Evolutionary conservation across 176 grass and related monocot genomes (phyloP).

Genomic region (Rhynchospora tenuis): DNA sequence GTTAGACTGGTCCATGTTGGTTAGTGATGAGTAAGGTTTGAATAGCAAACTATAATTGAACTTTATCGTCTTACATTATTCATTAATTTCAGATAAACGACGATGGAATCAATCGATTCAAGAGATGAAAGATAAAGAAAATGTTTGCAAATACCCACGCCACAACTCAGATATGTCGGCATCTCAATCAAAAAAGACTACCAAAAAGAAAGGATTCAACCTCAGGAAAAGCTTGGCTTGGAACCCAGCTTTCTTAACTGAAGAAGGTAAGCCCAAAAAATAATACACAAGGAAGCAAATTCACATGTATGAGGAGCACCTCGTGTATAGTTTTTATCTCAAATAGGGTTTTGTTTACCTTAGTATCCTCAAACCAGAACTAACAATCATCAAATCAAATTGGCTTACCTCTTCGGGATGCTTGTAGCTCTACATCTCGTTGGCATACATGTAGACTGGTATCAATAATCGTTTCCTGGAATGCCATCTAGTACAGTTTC

Average conservation of each 20-base stretch:
- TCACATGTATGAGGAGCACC: background rate
- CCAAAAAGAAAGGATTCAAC: slow-evolving; percentile 48
- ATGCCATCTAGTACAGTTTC: background rate
- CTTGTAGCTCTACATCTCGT: background rate
- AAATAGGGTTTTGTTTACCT: background rate
- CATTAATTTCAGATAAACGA: background rate
- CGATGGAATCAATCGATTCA: background rate
- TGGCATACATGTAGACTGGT: background rate
- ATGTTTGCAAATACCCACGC: slow-evolving; percentile 14
- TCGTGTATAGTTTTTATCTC: background rate
- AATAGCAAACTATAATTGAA: background rate
- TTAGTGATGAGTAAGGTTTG: background rate
- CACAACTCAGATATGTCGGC: slow-evolving; percentile 1
- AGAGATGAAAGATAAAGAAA: slow-evolving; percentile 42
- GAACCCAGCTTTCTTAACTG: slow-evolving; percentile 83
- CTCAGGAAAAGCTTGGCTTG: slow-evolving; percentile 89
- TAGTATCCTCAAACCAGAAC: background rate
- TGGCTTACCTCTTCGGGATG: background rate
- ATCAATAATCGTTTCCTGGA: background rate
- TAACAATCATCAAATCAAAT: background rate
- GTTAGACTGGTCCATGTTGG: background rate
- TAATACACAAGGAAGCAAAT: background rate
- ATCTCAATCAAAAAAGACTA: slow-evolving; percentile 14
- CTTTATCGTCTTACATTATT: background rate
- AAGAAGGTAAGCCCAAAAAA: slow-evolving; percentile 45